Evolutionary conservation across 2,329 filamentous ascomycete genomes (phyloP).

Genomic region (Macrophomina tecta): DNA sequence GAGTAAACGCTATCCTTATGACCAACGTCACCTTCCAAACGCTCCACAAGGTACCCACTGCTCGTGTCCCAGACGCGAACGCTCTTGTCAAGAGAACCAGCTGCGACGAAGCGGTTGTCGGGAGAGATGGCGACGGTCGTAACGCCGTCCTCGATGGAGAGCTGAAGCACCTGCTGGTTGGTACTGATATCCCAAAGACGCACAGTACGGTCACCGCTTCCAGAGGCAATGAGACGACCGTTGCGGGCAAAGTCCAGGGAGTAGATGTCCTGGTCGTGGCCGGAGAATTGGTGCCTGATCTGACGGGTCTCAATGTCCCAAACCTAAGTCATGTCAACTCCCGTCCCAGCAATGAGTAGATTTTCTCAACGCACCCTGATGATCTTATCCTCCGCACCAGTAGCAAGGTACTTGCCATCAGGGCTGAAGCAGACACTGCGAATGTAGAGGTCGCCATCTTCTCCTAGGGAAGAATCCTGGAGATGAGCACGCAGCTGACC

Average conservation of each 20-base stretch:
- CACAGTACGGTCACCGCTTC: slow-evolving; percentile 92
- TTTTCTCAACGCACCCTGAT: slow-evolving; percentile 75
- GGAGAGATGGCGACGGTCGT: slow-evolving; percentile 97
- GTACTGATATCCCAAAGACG: slow-evolving; percentile 95
- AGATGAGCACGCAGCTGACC: slow-evolving; percentile 89
- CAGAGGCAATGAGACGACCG: slow-evolving; percentile 91
- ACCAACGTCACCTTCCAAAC: slow-evolving; percentile 88
- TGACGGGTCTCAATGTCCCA: slow-evolving; percentile 88
- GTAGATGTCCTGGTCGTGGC: slow-evolving; percentile 98
- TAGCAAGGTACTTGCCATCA: slow-evolving; percentile 90
- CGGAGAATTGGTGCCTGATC: slow-evolving; percentile 92
- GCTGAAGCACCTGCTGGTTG: slow-evolving; percentile 78
- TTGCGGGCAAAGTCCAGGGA: slow-evolving; percentile 94
- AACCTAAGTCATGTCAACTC: slow-evolving; percentile 61
- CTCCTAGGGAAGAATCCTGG: slow-evolving; percentile 85
- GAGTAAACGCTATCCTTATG: slow-evolving; percentile 98
- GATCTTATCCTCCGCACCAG: slow-evolving; percentile 95
- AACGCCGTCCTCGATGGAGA: slow-evolving; percentile 95
- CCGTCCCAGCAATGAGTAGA: slow-evolving; percentile 12
- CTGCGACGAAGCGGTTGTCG: slow-evolving; percentile 91
- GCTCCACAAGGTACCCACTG: slow-evolving; percentile 84
- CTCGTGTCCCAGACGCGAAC: slow-evolving; percentile 96
- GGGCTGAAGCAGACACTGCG: slow-evolving; percentile 98
- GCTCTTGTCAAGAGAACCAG: slow-evolving; percentile 95
- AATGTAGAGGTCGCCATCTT: slow-evolving; percentile 93